These are phyloP conservation scores for Quercus aquifolioides DNA, from an alignment of 306 rosid species.

Conservation along the genomic window DNA sequence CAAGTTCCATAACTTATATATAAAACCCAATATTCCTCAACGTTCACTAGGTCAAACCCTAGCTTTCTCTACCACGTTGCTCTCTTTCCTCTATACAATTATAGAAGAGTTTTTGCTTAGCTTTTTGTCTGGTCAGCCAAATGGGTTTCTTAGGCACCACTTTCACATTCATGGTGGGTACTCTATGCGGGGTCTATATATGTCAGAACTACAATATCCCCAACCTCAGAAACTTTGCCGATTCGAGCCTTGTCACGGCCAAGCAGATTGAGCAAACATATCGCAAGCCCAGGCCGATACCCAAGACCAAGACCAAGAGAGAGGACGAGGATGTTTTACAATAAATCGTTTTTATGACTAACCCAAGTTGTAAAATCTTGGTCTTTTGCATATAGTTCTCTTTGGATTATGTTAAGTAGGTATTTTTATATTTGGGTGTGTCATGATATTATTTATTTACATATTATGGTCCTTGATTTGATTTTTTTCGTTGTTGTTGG, in stretches of 20 bases:
- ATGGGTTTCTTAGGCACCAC: slow-evolving; percentile 29
- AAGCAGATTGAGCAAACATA: slow-evolving; percentile 24
- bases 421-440: too few relatives aligned
- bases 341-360: background rate
- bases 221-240: slow-evolving; percentile 15
- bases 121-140: background rate
- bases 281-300: slow-evolving; percentile 21
- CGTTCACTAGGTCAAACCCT: too few relatives aligned
- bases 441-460: background rate
- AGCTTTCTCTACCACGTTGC: background rate
- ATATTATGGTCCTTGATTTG: background rate
- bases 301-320: background rate
- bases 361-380: background rate
- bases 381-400: background rate
- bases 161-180: slow-evolving; percentile 19
- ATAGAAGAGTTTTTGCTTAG: background rate
- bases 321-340: background rate
- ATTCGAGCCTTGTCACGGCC: slow-evolving; percentile 8
- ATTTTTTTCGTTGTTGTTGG: background rate
- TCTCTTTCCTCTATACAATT: slow-evolving; percentile 4
- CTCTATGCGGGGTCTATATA: slow-evolving; percentile 21
- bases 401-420: background rate
- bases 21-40: too few relatives aligned
- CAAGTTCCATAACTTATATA: too few relatives aligned
- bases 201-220: slow-evolving; percentile 42